A percentile compares a stretch with the other conserved stretches of the same genome.
phyloP scores from a whole-genome alignment of 257 asterid species.

The Linderniella brevidens region DNA sequence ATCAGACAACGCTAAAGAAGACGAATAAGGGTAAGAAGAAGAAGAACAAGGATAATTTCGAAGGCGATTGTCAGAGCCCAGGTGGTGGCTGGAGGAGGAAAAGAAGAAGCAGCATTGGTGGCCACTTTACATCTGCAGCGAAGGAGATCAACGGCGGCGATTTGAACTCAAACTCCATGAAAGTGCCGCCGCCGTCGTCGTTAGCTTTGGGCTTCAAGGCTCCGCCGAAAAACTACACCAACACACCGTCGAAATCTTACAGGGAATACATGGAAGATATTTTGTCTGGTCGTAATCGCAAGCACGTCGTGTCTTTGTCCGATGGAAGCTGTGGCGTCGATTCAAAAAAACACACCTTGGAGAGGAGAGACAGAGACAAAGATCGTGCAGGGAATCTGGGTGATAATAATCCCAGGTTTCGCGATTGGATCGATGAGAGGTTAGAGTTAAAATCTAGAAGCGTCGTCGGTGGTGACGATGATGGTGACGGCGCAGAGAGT shows the following conservation, averaged over 20 bases:
- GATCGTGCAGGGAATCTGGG: neutral
- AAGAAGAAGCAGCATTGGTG: conserved; percentile 3
- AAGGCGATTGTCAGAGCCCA: neutral
- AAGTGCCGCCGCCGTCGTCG: too few relatives aligned
- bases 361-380: neutral
- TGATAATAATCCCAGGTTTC: neutral
- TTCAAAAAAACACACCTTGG: neutral
- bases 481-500: conserved; percentile 1
- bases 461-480: neutral
- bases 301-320: neutral
- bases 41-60: neutral
- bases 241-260: too few relatives aligned
- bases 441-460: too few relatives aligned
- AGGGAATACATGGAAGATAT: too few relatives aligned
- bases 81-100: neutral
- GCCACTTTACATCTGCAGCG: neutral
- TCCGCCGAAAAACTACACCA: too few relatives aligned
- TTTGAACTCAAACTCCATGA: too few relatives aligned
- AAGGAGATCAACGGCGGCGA: neutral
- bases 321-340: neutral
- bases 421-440: neutral
- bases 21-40: neutral
- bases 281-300: too few relatives aligned
- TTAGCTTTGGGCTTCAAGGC: too few relatives aligned
- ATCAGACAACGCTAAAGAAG: neutral